Conservation (phyloP, 2,329 filamentous ascomycete genomes). For the Tolypocladium capitatum region DNA sequence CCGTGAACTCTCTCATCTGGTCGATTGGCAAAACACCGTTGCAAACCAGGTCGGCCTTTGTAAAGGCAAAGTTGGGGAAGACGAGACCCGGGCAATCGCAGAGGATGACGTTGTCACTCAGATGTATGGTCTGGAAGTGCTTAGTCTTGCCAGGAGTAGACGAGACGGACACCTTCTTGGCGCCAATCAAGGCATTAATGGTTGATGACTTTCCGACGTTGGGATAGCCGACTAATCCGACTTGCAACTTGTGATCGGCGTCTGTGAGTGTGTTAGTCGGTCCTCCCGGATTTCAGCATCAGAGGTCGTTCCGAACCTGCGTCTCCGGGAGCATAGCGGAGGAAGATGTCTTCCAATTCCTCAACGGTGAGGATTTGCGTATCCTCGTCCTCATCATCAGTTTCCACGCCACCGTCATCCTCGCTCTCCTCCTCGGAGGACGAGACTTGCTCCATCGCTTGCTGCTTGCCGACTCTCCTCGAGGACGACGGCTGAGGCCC, state of each 20-base stretch:
- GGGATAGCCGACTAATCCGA: slow-evolving; percentile 92
- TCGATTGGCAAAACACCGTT: slow-evolving; percentile 94
- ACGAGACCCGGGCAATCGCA: slow-evolving; percentile 98
- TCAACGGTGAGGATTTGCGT: slow-evolving; percentile 83
- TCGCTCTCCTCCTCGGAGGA: slow-evolving; percentile 16
- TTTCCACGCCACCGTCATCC: slow-evolving; percentile 17
- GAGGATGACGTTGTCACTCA: slow-evolving; percentile 77
- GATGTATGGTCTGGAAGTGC: slow-evolving; percentile 96
- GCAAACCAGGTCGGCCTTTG: slow-evolving; percentile 90
- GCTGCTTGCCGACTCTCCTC: slow-evolving; percentile 15
- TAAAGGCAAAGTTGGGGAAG: slow-evolving; percentile 94
- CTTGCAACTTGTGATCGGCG: slow-evolving; percentile 57
- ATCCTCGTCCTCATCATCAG: slow-evolving; percentile 30
- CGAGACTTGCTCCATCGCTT: slow-evolving; percentile 8
- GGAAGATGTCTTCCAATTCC: slow-evolving; percentile 79
- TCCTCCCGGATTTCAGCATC: neutral
- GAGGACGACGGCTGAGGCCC: slow-evolving; percentile 8
- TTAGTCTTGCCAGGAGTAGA: slow-evolving; percentile 97
- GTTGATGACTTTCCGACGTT: slow-evolving; percentile 99
- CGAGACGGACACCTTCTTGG: slow-evolving; percentile 97
- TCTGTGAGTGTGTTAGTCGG: slow-evolving; percentile 16
- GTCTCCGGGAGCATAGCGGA: slow-evolving; percentile 50
- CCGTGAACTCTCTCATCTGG: slow-evolving; percentile 84
- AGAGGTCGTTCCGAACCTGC: slow-evolving; percentile 26
- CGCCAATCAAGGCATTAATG: slow-evolving; percentile 95